Evolutionary conservation across 768 basidiomycete genomes (phyloP).

Genomic region (Trametes coccinea): DNA sequence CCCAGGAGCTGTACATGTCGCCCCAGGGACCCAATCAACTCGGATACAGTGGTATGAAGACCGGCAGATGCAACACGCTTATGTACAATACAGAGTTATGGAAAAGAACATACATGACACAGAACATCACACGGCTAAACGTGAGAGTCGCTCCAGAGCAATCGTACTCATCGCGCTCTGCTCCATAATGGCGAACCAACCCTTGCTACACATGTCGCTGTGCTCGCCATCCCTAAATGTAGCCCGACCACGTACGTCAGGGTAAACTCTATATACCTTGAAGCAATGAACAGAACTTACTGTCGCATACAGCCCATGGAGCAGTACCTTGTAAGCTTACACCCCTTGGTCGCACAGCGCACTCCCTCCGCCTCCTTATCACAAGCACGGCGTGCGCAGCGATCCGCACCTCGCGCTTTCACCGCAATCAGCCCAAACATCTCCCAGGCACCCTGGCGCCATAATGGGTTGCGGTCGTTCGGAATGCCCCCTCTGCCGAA

Average conservation of each 20-base stretch:
- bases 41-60: no score
- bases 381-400: neutral
- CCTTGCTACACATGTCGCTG: neutral
- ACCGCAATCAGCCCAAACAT: neutral
- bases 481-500: neutral
- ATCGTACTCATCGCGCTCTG: neutral
- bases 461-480: neutral
- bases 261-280: no score
- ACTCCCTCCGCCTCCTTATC: neutral
- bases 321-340: neutral
- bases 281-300: neutral
- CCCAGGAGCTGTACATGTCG: no score
- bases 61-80: no score
- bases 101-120: no score
- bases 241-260: neutral
- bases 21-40: no score
- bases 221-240: neutral
- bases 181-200: neutral
- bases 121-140: no score
- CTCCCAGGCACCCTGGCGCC: conserved; percentile 9
- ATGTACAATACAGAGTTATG: no score
- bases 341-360: neutral
- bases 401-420: neutral
- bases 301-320: neutral
- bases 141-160: no score